Evolutionary conservation across 176 grass and related monocot genomes (phyloP), one percentile per base, ranked within the genome.

Genomic region (Phoenix roebelenii): DNA sequence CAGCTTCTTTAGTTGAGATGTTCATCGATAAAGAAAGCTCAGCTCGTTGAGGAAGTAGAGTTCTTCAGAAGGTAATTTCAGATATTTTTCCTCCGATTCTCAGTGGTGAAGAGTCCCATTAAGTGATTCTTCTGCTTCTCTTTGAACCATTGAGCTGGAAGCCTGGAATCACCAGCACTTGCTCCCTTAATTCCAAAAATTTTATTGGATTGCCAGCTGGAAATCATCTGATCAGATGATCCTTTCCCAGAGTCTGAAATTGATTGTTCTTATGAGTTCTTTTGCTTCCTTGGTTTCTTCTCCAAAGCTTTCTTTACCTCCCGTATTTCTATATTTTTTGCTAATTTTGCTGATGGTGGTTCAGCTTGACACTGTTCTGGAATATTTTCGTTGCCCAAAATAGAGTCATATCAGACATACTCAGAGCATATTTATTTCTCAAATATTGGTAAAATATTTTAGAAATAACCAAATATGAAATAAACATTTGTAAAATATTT

Each of bases 261-360:
- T 67, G 69, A 48, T 44, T 85, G 72, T 76, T 77, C 71, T 54
- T 85, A 63, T 3, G 59, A 63, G 25, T 54, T 90, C 64, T 93
- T 98, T 75, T 88, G 93, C 67, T 84, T 89, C 78, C 69, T 98
- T 10, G 63, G 28, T 82, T 93, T 98, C 79, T 98, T 98, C 55
- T 98, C 88, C 49, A 88, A 71, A 56, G 26, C 15, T 71, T 84
- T 95, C 71, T 95, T 95, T 4, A 56, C 55, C 64, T 92, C 84
- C 23, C 52, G 80, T 73, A 39, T 50, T 60, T 28, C 84, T 64
- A 68, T 23, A 64, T 30, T 54, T 55, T 71, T 83, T 50, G 65
- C 70, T 65, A 87, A 80, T 23, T 60, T 68, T 66, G 53, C 22
- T 50, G 67, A 60, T 71, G 60, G 22, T 58, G 58, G 64, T 4